phyloP scores from a whole-genome alignment of 2,329 filamentous ascomycete species.

The Colletotrichum neosansevieriae region DNA sequence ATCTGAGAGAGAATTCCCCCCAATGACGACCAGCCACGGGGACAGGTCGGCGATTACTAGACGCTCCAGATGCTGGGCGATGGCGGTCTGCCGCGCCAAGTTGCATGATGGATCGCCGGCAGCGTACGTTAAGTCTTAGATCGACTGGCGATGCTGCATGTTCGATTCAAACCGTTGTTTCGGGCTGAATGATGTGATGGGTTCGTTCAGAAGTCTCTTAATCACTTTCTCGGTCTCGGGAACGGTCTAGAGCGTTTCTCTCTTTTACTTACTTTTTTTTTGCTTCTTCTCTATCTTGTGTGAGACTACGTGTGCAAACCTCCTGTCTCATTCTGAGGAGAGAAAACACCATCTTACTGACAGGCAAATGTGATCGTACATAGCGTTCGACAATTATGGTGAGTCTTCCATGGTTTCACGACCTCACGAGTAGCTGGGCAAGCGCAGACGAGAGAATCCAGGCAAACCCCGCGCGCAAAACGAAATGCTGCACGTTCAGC shows the following conservation, averaged over 20 bases:
- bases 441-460: constrained; percentile 47
- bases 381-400: too few relatives aligned
- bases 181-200: too few relatives aligned
- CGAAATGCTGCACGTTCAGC: constrained; percentile 49
- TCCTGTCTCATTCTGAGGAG: constrained; percentile 3
- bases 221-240: not conserved
- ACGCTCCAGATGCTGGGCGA: not conserved
- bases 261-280: not conserved
- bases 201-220: too few relatives aligned
- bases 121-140: constrained; percentile 16
- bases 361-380: too few relatives aligned
- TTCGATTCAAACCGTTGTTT: not conserved
- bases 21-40: constrained; percentile 25
- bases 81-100: constrained; percentile 4
- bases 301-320: not conserved
- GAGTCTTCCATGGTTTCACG: constrained; percentile 5
- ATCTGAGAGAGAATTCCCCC: constrained; percentile 14
- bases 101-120: constrained; percentile 27
- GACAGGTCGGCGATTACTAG: not conserved
- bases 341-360: not conserved
- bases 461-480: constrained; percentile 49
- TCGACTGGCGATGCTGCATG: constrained; percentile 15
- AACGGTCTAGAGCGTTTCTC: not conserved
- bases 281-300: not conserved
- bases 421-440: constrained; percentile 21